Evolutionary conservation across 257 asterid genomes (phyloP), one percentile per base, ranked within the genome.

Genomic region (Nicotiana undulata): DNA sequence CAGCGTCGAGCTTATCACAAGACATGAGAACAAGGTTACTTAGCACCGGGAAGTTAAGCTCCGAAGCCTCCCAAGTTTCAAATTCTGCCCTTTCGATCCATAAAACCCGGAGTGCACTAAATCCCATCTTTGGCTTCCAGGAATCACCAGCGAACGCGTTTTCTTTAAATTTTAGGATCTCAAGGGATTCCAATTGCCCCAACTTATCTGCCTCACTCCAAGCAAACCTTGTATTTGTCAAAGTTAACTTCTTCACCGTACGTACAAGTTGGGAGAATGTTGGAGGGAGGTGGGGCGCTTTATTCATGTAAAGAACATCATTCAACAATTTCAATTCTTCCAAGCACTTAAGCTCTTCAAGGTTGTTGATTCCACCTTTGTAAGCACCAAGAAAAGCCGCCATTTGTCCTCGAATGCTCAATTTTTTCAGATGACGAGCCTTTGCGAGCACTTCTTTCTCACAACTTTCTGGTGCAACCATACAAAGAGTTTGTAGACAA

Each of bases 391-490:
- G 11, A 40, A 88, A 87, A 49, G 81, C 86, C 2, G 84, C 58
- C 80, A 92, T 77, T 4, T 77, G 80, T 0, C 97, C 98, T 2
- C 90, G 86, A 51, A 91, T 83, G 0, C 94, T 92, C 66, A 90
- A 66, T 34, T 82, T 86, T 85, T 86, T 90, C 20, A 93, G 83
- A 65, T 86, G 82, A 18, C 89, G 90, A 37, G 86, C 85, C 77
- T 86, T 70, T 4, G 88, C 90, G 20, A 93, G 89, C 26, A 92
- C 86, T 17, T 88, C 91, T 20, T 81, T 87, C 1, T 88, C 86
- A 87, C 95, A 90, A 70, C 93, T 87, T 10, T 91, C 95, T 0
- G 94, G 93, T 3, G 98, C 83, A 55, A 93, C 84, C 3, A 89
- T 75, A 0, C 90, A 87, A 26, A 91, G 90, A 11, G 97, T 93